Conservation (phyloP, 148 eudicot genomes). For the Chenopodium berlandieri region DNA sequence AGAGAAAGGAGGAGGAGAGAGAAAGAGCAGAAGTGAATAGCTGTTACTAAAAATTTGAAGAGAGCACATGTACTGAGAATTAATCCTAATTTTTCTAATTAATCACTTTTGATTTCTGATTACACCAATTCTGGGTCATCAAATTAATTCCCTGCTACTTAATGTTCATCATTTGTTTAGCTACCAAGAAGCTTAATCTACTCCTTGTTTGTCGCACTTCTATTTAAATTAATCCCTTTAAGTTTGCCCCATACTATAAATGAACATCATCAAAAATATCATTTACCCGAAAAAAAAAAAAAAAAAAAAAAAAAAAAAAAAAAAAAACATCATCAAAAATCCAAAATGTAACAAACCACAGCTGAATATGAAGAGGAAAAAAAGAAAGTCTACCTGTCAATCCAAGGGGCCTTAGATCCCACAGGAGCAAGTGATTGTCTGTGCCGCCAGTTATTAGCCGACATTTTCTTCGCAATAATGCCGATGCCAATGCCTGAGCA, state of each 20-base stretch:
- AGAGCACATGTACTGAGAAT: too few species aligned
- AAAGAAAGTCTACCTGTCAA: conserved; percentile 50
- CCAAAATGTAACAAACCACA: too few species aligned
- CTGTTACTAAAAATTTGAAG: not conserved
- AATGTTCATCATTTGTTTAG: not conserved
- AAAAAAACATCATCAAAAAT: too few species aligned
- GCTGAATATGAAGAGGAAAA: not conserved
- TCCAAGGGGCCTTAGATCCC: conserved; percentile 90
- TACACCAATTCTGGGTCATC: not conserved
- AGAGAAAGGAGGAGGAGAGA: not conserved
- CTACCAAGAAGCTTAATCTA: not conserved
- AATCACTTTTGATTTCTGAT: not conserved
- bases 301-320: too few species aligned
- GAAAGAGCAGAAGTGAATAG: not conserved
- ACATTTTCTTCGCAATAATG: conserved; percentile 65
- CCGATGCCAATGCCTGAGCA: conserved; percentile 74
- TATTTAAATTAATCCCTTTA: too few species aligned
- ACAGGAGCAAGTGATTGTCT: conserved; percentile 88
- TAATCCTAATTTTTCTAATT: not conserved
- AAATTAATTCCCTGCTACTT: not conserved
- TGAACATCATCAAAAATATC: too few species aligned
- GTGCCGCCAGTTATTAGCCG: conserved; percentile 96
- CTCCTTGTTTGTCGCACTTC: not conserved
- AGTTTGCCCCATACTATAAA: too few species aligned
- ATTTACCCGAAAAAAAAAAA: too few species aligned